phyloP scores from a whole-genome alignment of 495 filamentous ascomycete genomes.

The Podospora pseudoanserina region DNA sequence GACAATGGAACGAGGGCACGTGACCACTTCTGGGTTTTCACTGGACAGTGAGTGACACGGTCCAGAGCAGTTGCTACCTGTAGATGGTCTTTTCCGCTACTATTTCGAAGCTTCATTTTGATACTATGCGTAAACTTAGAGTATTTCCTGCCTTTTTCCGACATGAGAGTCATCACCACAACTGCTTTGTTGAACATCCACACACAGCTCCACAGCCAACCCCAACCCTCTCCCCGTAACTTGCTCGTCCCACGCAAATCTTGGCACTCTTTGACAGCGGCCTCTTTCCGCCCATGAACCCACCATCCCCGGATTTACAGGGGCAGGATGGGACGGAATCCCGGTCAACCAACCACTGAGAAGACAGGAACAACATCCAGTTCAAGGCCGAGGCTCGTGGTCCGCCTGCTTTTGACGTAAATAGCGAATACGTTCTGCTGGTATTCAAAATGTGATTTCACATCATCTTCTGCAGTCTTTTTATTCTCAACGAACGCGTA shows the following conservation, averaged over 20 bases:
- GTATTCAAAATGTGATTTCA: background rate
- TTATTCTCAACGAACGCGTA: background rate
- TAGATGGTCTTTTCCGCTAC: too few relatives aligned
- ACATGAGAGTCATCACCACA: too few relatives aligned
- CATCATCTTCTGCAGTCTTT: background rate
- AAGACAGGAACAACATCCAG: background rate
- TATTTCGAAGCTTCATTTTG: too few relatives aligned
- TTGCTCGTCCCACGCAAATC: background rate
- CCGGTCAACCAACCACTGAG: background rate
- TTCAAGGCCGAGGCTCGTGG: slow-evolving; percentile 8
- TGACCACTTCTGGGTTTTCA: background rate
- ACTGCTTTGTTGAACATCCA: too few relatives aligned
- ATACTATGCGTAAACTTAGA: too few relatives aligned
- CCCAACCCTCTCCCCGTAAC: background rate
- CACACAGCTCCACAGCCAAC: background rate
- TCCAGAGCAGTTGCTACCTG: too few relatives aligned
- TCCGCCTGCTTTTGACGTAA: background rate
- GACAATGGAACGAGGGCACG: background rate
- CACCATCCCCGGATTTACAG: background rate
- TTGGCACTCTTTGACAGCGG: slow-evolving; percentile 11
- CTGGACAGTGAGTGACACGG: too few relatives aligned
- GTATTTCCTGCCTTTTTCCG: too few relatives aligned
- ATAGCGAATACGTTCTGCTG: background rate
- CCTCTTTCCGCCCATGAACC: slow-evolving; percentile 5
- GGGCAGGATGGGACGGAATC: background rate